These are phyloP conservation scores for Myxozyma sirexii DNA, from an alignment of 805 yeast species.

Conservation along the genomic window DNA sequence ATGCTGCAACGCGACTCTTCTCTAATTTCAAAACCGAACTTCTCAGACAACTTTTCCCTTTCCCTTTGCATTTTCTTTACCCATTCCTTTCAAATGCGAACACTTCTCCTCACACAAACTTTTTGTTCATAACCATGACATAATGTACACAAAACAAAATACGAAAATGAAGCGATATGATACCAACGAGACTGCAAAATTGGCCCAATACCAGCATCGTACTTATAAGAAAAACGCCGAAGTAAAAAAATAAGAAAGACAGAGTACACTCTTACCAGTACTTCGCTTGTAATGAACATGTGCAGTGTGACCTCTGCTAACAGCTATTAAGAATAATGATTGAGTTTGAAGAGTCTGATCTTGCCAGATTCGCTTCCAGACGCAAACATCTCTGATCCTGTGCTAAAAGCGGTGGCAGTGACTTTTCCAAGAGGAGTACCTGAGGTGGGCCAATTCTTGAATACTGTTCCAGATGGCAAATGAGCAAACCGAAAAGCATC, in stretches of 20 bases:
- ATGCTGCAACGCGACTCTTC: too few species aligned
- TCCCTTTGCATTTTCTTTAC: too few species aligned
- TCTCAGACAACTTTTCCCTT: too few species aligned
- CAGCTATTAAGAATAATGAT: constrained; percentile 56
- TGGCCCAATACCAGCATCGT: too few species aligned
- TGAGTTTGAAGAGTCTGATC: constrained; percentile 84
- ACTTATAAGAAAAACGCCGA: not conserved
- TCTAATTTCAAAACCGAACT: too few species aligned
- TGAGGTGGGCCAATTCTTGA: constrained; percentile 95
- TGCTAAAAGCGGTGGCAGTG: constrained; percentile 75
- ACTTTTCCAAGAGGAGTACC: constrained; percentile 97
- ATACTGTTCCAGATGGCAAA: constrained; percentile 82
- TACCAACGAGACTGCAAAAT: not conserved
- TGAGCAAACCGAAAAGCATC: constrained; percentile 88
- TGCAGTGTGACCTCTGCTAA: not conserved
- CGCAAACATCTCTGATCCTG: constrained; percentile 78
- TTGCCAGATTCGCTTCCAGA: constrained; percentile 91
- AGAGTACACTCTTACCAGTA: not conserved
- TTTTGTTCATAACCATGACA: too few species aligned
- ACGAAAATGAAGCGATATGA: too few species aligned
- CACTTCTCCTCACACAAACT: too few species aligned
- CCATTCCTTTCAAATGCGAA: too few species aligned
- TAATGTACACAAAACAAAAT: too few species aligned
- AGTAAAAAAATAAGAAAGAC: not conserved
- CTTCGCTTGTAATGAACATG: not conserved